phyloP scores from a whole-genome alignment of 208 protist species.

The Trypanosoma melophagium region DNA sequence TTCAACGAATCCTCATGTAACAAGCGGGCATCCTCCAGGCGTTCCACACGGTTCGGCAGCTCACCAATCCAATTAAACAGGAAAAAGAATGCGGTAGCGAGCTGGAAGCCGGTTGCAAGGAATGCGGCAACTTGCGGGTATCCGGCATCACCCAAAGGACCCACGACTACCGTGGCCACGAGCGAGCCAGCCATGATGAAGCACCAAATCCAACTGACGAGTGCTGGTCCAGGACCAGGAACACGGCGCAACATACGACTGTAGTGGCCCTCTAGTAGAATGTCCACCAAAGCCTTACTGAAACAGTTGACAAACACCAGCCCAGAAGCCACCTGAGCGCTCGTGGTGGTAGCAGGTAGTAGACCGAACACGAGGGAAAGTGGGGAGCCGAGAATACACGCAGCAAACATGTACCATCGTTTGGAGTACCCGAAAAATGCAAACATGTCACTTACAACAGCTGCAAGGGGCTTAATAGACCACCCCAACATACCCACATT shows the following conservation, averaged over 20 bases:
- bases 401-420: slow-evolving; percentile 36
- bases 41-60: slow-evolving; percentile 31
- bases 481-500: slow-evolving; percentile 32
- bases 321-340: slow-evolving; percentile 24
- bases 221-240: slow-evolving; percentile 27
- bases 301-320: slow-evolving; percentile 36
- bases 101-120: slow-evolving; percentile 28
- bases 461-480: slow-evolving; percentile 37
- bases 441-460: slow-evolving; percentile 34
- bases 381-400: slow-evolving; percentile 23
- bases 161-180: slow-evolving; percentile 23
- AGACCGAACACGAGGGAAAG: slow-evolving; percentile 28
- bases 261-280: slow-evolving; percentile 47
- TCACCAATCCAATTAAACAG: slow-evolving; percentile 47
- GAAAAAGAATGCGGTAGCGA: slow-evolving; percentile 23
- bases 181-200: slow-evolving; percentile 32
- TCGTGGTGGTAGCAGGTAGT: slow-evolving; percentile 26
- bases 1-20: slow-evolving; percentile 18
- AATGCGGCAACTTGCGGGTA: slow-evolving; percentile 29
- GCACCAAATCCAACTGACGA: slow-evolving; percentile 47
- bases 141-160: slow-evolving; percentile 37
- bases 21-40: slow-evolving; percentile 19
- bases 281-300: slow-evolving; percentile 38
- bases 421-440: slow-evolving; percentile 43
- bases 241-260: slow-evolving; percentile 37